Evolutionary conservation across 2,329 filamentous ascomycete species (phyloP).

Genomic region (Clonostachys sp.): DNA sequence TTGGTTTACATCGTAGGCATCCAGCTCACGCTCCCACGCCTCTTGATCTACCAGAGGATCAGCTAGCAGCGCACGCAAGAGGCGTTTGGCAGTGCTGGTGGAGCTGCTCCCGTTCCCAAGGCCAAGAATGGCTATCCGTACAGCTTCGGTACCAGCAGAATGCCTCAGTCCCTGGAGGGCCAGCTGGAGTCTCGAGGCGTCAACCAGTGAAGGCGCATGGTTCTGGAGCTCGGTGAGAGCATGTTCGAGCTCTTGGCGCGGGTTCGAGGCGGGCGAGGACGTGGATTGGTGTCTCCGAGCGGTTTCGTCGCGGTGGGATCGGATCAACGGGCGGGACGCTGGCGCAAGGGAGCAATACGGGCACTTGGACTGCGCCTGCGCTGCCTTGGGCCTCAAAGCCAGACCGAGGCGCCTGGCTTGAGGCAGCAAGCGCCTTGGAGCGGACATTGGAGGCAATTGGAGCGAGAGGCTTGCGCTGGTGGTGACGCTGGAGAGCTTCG

Average conservation of each 20-base stretch:
- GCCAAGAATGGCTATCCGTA: slow-evolving; percentile 54
- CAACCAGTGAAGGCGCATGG: slow-evolving; percentile 56
- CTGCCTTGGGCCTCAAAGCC: neutral
- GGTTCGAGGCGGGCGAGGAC: slow-evolving; percentile 15
- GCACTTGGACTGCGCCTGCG: slow-evolving; percentile 12
- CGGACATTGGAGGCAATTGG: neutral
- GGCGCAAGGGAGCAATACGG: slow-evolving; percentile 21
- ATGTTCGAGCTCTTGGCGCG: slow-evolving; percentile 51
- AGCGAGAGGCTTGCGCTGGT: too few relatives aligned
- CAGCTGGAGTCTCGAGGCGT: slow-evolving; percentile 67
- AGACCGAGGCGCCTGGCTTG: slow-evolving; percentile 1
- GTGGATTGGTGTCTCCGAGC: slow-evolving; percentile 22
- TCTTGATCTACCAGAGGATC: slow-evolving; percentile 62
- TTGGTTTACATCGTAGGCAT: slow-evolving; percentile 40
- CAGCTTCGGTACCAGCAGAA: slow-evolving; percentile 47
- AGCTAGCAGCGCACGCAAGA: slow-evolving; percentile 66
- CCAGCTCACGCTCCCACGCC: slow-evolving; percentile 63
- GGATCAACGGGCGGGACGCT: slow-evolving; percentile 8
- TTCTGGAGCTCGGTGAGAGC: slow-evolving; percentile 57
- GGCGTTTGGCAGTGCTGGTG: slow-evolving; percentile 49
- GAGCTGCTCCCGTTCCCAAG: slow-evolving; percentile 31
- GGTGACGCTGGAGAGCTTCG: too few relatives aligned
- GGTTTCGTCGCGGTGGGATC: slow-evolving; percentile 8
- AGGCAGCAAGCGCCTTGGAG: neutral
- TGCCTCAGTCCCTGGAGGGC: slow-evolving; percentile 62